Evolutionary conservation across 208 protist species (phyloP).

Genomic region (Tritrichomonas foetus): DNA sequence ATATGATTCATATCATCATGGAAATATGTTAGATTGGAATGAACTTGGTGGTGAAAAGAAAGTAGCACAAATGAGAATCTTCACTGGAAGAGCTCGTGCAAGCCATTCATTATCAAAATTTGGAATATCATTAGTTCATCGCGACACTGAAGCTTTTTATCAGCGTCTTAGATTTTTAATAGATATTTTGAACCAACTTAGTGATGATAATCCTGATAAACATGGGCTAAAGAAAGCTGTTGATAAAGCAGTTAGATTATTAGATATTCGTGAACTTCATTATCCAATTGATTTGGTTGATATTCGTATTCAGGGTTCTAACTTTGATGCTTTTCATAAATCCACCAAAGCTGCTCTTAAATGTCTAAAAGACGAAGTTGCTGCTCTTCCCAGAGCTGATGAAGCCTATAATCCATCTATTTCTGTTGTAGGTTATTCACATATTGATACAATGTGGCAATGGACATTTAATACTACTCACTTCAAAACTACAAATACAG

Average conservation of each 20-base stretch:
- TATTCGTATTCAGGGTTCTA: neutral
- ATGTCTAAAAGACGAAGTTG: neutral
- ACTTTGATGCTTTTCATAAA: neutral
- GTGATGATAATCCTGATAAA: neutral
- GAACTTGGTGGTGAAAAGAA: neutral
- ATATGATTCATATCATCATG: neutral
- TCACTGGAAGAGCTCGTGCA: neutral
- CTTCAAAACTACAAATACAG: neutral
- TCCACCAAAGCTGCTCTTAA: neutral
- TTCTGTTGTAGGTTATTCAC: neutral
- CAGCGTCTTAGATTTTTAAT: neutral
- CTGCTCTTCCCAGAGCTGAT: neutral
- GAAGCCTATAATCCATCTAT: slow-evolving; percentile 4
- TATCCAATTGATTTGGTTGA: neutral
- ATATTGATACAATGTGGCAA: neutral
- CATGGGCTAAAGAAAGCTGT: neutral
- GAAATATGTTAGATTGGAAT: neutral
- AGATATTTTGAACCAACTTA: neutral
- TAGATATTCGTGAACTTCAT: neutral
- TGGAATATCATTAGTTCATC: neutral
- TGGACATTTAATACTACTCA: neutral
- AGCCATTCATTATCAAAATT: neutral
- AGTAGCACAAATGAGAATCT: neutral
- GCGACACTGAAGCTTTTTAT: neutral
- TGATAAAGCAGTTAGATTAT: neutral